Evolutionary conservation across 148 eudicot species (phyloP), one percentile per base, ranked within the genome.

Genomic region (Silene uniflora): DNA sequence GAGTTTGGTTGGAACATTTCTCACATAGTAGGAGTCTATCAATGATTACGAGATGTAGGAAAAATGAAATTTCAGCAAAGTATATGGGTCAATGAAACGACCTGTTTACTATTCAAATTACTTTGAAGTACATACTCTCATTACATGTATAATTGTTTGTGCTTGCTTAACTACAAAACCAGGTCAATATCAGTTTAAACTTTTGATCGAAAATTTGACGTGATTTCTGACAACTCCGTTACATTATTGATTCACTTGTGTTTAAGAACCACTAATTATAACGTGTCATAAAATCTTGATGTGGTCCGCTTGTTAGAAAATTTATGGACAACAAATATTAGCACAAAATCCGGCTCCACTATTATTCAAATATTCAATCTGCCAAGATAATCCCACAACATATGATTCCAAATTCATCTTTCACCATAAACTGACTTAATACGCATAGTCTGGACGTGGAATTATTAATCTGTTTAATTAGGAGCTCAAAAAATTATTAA

Each of bases 251-350:
- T 49, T 49, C 13, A 49, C 10, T 10, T 49, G 14, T 9, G 54
- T 49, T 49, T 49, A 49, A 14, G 54, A 13, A 13, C 13, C 42
- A 35, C 42, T 49, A 7, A 49, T 49, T 49, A 10, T 49, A 1
- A 21, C 18, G 18, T 55, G 19, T 56, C 61, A 56, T 56, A 56
- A 56, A 56, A 56, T 56, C 61, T 56, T 56, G 61, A 56, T 56
- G 61, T 56, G 69, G 69, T 66, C 69, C 69, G 69, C 46, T 32
- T 61, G 65, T 61, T 61, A 11, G 16, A 10, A 49, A 11, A 10
- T 19, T 21, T 19, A 39, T 35, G 69, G 69, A 32, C 69, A 32
- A 1, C 69, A 32, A 66, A 66, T 32, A 13, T 29, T 6, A 32
- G 9, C 47, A 66, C 69, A 17, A 66, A 66, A 27, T 66, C 22